Conservation (phyloP, 2,329 filamentous ascomycete species). For the Albophoma yamanashiensis region DNA sequence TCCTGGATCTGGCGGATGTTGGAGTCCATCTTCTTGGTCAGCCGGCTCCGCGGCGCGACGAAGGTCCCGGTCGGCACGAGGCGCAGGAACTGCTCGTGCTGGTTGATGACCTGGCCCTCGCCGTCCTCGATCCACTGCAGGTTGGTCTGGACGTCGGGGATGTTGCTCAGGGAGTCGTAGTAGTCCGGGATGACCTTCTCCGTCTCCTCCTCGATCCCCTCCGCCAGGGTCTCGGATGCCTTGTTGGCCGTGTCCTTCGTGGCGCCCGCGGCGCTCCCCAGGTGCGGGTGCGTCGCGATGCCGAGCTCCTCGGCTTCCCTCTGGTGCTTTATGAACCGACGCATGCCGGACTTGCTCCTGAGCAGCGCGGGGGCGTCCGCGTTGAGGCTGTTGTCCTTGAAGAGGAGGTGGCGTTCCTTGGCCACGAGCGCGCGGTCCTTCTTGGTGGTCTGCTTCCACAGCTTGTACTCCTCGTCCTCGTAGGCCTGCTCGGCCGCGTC, state of each 20-base stretch:
- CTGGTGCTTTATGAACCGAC: slow-evolving; percentile 72
- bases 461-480: slow-evolving; percentile 90
- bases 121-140: slow-evolving; percentile 84
- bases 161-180: slow-evolving; percentile 76
- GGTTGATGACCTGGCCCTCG: slow-evolving; percentile 81
- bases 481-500: slow-evolving; percentile 65
- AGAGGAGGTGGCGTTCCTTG: slow-evolving; percentile 76
- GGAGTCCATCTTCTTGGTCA: slow-evolving; percentile 72
- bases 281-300: slow-evolving; percentile 21
- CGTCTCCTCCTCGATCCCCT: slow-evolving; percentile 86
- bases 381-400: slow-evolving; percentile 77
- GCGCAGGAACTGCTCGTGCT: slow-evolving; percentile 72
- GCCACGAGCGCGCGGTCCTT: slow-evolving; percentile 82
- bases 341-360: slow-evolving; percentile 78
- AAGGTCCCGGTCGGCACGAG: slow-evolving; percentile 69
- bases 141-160: slow-evolving; percentile 72
- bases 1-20: slow-evolving; percentile 96
- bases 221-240: slow-evolving; percentile 68
- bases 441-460: slow-evolving; percentile 98
- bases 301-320: slow-evolving; percentile 52
- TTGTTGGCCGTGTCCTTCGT: slow-evolving; percentile 35
- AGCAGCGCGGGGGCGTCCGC: slow-evolving; percentile 79
- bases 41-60: slow-evolving; percentile 58
- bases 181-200: slow-evolving; percentile 86
- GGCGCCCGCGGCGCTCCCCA: slow-evolving; percentile 26